Conservation (phyloP, 2,329 filamentous ascomycete species). For the Nemania serpens region DNA sequence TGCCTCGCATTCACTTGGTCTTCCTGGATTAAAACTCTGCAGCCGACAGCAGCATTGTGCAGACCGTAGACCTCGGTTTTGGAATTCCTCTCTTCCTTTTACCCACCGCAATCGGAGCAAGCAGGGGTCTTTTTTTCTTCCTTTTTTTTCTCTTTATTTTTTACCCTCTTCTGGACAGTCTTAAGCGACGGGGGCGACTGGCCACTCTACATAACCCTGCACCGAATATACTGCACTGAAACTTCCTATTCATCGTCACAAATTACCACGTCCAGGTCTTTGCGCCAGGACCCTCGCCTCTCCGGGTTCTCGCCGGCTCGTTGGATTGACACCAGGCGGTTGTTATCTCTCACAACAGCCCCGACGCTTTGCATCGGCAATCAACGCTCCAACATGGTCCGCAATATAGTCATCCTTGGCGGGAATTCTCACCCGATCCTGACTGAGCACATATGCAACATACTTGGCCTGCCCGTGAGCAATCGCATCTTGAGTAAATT, state of each 20-base stretch:
- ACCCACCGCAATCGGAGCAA: conserved; percentile 32
- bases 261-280: background rate
- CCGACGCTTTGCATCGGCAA: conserved; percentile 5
- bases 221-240: background rate
- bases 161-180: background rate
- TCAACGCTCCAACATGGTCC: conserved; percentile 68
- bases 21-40: background rate
- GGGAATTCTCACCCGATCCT: conserved; percentile 91
- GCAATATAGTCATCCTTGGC: conserved; percentile 91
- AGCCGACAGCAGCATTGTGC: background rate
- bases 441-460: conserved; percentile 83
- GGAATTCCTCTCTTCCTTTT: conserved; percentile 1
- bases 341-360: conserved; percentile 1
- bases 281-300: conserved; percentile 1
- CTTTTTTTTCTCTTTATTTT: no score
- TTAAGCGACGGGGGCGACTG: conserved; percentile 1
- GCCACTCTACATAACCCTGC: conserved; percentile 3
- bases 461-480: conserved; percentile 83
- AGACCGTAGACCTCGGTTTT: conserved; percentile 9
- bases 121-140: conserved; percentile 14
- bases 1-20: background rate
- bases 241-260: background rate
- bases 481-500: conserved; percentile 89
- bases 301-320: background rate
- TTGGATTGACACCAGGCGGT: background rate